These are phyloP conservation scores for Globisporangium parvum DNA, from an alignment of 352 stramenopile species.

Conservation along the genomic window DNA sequence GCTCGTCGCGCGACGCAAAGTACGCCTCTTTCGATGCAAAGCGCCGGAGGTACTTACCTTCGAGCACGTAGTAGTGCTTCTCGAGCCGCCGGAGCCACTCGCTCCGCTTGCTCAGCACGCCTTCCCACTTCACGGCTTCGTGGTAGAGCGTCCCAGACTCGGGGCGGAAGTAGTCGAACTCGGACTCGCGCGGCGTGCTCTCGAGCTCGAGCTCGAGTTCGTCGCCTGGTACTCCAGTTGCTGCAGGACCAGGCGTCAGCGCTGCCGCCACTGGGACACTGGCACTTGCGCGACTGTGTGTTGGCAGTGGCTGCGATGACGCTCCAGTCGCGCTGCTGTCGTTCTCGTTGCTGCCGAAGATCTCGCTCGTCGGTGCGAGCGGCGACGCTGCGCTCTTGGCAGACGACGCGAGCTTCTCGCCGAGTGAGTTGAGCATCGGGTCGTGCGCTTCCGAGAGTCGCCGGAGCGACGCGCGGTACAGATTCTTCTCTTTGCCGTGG, in stretches of 20 bases:
- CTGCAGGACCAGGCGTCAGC: background rate
- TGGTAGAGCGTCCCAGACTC: conserved; percentile 69
- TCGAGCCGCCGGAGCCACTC: conserved; percentile 81
- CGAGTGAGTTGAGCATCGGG: conserved; percentile 54
- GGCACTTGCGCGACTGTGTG: no score
- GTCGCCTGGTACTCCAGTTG: background rate
- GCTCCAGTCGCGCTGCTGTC: background rate
- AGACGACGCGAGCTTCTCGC: conserved; percentile 51
- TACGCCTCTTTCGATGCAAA: conserved; percentile 85
- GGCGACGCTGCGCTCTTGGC: conserved; percentile 17
- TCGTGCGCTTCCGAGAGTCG: conserved; percentile 66
- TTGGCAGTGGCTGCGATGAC: no score
- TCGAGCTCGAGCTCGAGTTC: conserved; percentile 9
- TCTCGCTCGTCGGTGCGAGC: conserved; percentile 14
- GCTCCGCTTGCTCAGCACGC: conserved; percentile 67
- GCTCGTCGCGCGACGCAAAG: conserved; percentile 67
- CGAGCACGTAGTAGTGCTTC: conserved; percentile 83
- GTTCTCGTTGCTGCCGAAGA: conserved; percentile 3
- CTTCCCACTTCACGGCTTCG: conserved; percentile 82
- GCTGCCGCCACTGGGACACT: no score
- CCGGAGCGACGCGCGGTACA: conserved; percentile 57
- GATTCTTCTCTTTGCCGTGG: conserved; percentile 78
- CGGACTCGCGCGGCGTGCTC: conserved; percentile 12
- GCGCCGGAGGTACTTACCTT: conserved; percentile 77
- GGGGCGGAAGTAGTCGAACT: conserved; percentile 38